Base-by-base conservation (phyloP, 495 filamentous ascomycete genomes). In the Daldinia grandis region DNA sequence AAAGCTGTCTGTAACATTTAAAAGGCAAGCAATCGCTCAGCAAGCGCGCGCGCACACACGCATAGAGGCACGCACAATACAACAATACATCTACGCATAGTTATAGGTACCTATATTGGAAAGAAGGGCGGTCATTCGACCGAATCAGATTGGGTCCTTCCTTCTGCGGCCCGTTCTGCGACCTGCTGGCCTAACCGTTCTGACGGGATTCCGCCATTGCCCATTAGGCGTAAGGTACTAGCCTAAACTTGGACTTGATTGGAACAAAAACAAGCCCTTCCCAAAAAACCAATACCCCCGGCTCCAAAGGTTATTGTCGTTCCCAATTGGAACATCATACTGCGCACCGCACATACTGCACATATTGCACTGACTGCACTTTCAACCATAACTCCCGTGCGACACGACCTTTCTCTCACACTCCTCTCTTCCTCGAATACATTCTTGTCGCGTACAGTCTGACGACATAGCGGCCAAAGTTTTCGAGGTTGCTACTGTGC, bases 141-240 rank as follows among this genome's bases (percentile, higher is more conserved):
- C 65, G 57, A 73, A 69, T 73, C 70, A 73, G 65, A 69, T 73
- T 73, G 51, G 65, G 44, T 17, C 58, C 58, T 66, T 69, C 65
- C 65, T 59, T 73, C 70, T 73, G 70, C 70, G 70, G 70, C 70
- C 70, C 55, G 60, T 72, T 72, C 69, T 72, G 69, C 69, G 69
- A 72, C 69, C 70, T 73, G 70, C 62, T 62, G 65, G 44, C 61
- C 69, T 65, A 68, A 68, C 70, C 70, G 60, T 73, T 53, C 70
- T 69, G 65, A 73, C 70, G 70, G 70, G 64, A 72, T 73, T 69
- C 65, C 62, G 61, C 70, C 61, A 73, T 72, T 64, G 59, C 69
- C 69, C 69, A 67, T 73, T 73, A 73, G 70, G 70, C 70, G 70
- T 58, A 62, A 69, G 56, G 70, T 68, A 65, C 70, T 62, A 65